Percentiles rank a stretch among this genome's conserved stretches.
Evolutionary conservation across 2,329 filamentous ascomycete species (phyloP).

Genomic region (Monosporascus cannonballus): DNA sequence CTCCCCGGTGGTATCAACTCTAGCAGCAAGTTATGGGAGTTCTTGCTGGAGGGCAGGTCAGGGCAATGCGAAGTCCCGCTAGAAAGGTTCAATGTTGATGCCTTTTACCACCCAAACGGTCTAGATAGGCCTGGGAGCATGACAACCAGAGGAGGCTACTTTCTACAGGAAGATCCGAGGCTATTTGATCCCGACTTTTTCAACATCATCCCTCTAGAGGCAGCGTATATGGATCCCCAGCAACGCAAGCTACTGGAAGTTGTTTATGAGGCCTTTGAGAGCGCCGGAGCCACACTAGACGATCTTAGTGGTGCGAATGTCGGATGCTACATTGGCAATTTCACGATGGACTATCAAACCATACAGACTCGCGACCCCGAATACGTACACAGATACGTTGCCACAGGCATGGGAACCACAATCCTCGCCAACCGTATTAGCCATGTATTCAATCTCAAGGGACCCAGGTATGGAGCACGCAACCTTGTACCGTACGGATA

Average conservation of each 20-base stretch:
- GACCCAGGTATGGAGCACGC: constrained; percentile 14
- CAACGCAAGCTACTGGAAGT: constrained; percentile 29
- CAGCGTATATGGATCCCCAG: constrained; percentile 21
- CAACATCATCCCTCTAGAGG: constrained; percentile 15
- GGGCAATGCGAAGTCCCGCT: no score
- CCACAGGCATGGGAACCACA: constrained; percentile 18
- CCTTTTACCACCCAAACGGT: no score
- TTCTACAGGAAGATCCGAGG: constrained; percentile 14
- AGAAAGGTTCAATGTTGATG: no score
- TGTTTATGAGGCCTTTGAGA: constrained; percentile 26
- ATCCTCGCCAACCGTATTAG: constrained; percentile 27
- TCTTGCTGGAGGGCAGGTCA: no score
- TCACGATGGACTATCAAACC: constrained; percentile 12
- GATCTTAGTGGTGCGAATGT: constrained; percentile 5
- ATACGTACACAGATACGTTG: constrained; percentile 15
- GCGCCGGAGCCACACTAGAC: constrained; percentile 8
- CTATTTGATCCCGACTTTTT: constrained; percentile 19
- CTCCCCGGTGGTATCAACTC: no score
- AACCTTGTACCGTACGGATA: background rate
- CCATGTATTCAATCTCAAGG: constrained; percentile 27
- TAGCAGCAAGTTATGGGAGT: no score
- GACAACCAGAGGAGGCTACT: constrained; percentile 6
- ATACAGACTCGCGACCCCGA: constrained; percentile 19
- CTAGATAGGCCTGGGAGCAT: no score
- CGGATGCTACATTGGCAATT: constrained; percentile 21